Base-by-base conservation (phyloP, 805 yeast species). In the Kockiozyma suomiensis region DNA sequence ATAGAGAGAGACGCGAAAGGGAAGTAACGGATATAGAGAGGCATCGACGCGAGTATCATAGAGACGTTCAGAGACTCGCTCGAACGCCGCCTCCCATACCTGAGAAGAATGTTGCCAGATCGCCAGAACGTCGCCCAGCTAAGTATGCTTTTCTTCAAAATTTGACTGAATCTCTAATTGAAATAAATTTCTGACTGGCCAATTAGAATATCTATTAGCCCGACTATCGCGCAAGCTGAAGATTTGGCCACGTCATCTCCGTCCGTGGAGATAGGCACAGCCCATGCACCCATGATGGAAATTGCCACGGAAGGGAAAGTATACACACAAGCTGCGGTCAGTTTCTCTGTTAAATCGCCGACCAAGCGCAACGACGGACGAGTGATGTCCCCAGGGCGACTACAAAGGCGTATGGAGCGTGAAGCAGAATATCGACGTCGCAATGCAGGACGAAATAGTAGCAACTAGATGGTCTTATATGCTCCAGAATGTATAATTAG, bases 371-470 rank as follows among this genome's bases (percentile, higher is more conserved):
- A 28, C 32, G 33, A 43, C 32, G 49, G 41, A n/a, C 56, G 56
- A 17, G 49, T 25, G n/a, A 42, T 51, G 56, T 51, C 56, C 17
- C 56, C 56, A 0, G 56, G 56, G 17, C 19, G 49, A 19, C 21
- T 45, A 10, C 21, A 42, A 25, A 32, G 56, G 23, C 56, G 56
- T 10, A 43, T 51, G 43, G 56, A 51, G 30, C 56, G 56, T 10
- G 56, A 51, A 21, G 49, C 49, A 12, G 56, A 51, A 23, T 51
- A 42, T 42, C 56, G 30, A 19, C 49, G 50, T 13, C 50, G 50
- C 40, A 30, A 37, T 37, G 41, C 7, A 17, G 19, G 41, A 37
- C 5, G 15, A n/a, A 30, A 10, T 30, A 10, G 33, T 30, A 7
- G 10, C 10, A 30, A 30, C 6, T 30, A 30, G 33, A 7, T 30